Evolutionary conservation across 2,329 filamentous ascomycete genomes (phyloP), one percentile per base, ranked within the genome.

Genomic region (Penicillium vulpinum): DNA sequence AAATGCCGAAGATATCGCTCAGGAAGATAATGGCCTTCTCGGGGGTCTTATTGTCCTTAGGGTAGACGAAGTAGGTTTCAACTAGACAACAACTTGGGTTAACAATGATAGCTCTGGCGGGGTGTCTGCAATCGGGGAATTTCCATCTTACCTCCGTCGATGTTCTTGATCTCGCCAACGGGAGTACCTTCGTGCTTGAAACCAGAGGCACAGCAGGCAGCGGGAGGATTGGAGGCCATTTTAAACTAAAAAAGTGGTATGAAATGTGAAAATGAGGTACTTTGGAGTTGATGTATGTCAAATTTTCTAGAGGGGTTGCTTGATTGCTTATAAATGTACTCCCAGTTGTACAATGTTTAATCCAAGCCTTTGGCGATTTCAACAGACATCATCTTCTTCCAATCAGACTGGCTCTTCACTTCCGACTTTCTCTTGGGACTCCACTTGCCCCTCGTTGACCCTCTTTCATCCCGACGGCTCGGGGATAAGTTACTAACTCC

Each of bases 1-100:
- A 83, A 63, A 85, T 78, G 62, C 85, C 85, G 59, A 85, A 81
- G 60, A 86, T 78, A 64, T 88, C 85, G 58, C 80, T 78, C 52
- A 85, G 67, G 63, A 85, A 78, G 46, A 88, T 58, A 63, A 87
- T 75, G 51, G 83, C 84, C 54, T 81, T 81, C 29, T 82, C 77
- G 22, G 81, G 63, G 50, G 57, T 82, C 66, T 75, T 75, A 65
- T 80, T 80, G 64, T 78, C 73, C 58, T 80, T 75, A 29, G 83
- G 82, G 62, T 82, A 81, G 63, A 78, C 67, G 61, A 86, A 73
- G 71, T 88, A 87, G 62, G 81, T 79, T 40, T 80, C 73, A 64
- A 82, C 83, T 85, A 57, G 22, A 36, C 15, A 38, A 9, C 4
- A 3, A 13, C 5, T 54, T 16, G 41, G 41, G 48, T 57, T 56